Conservation (phyloP, 2,329 filamentous ascomycete species). For the Knoxdaviesia proteae region DNA sequence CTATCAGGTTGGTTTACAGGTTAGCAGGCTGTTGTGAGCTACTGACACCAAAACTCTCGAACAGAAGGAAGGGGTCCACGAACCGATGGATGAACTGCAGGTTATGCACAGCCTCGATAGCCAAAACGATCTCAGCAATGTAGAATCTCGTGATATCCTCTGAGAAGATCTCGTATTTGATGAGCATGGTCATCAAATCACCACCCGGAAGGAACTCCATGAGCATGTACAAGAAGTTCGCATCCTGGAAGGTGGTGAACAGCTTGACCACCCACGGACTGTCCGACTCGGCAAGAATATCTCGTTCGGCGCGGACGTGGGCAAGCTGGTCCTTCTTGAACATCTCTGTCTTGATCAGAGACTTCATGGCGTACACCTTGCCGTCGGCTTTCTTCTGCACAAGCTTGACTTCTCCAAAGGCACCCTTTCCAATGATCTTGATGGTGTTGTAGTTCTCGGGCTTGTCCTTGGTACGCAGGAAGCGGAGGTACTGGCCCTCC, state of each 20-base stretch:
- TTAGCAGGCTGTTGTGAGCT: not conserved
- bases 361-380: slow-evolving; percentile 97
- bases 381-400: slow-evolving; percentile 92
- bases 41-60: no score
- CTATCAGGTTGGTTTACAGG: slow-evolving; percentile 10
- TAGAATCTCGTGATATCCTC: slow-evolving; percentile 98
- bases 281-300: slow-evolving; percentile 96
- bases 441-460: slow-evolving; percentile 89
- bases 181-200: slow-evolving; percentile 98
- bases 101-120: slow-evolving; percentile 97
- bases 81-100: slow-evolving; percentile 96
- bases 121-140: slow-evolving; percentile 92
- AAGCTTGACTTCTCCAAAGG: slow-evolving; percentile 93
- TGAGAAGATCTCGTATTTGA: slow-evolving; percentile 99
- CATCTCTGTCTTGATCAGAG: slow-evolving; percentile 96
- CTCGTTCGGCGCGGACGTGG: slow-evolving; percentile 90
- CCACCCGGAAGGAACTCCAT: slow-evolving; percentile 99
- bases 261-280: slow-evolving; percentile 98
- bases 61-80: slow-evolving; percentile 11
- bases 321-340: slow-evolving; percentile 98
- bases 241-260: slow-evolving; percentile 93
- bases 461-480: slow-evolving; percentile 80
- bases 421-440: slow-evolving; percentile 97
- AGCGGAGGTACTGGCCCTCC: slow-evolving; percentile 82
- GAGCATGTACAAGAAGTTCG: slow-evolving; percentile 90